These are phyloP conservation scores for Scenedesmus sp. DNA, from an alignment of 163 green algal genomes.

Conservation along the genomic window DNA sequence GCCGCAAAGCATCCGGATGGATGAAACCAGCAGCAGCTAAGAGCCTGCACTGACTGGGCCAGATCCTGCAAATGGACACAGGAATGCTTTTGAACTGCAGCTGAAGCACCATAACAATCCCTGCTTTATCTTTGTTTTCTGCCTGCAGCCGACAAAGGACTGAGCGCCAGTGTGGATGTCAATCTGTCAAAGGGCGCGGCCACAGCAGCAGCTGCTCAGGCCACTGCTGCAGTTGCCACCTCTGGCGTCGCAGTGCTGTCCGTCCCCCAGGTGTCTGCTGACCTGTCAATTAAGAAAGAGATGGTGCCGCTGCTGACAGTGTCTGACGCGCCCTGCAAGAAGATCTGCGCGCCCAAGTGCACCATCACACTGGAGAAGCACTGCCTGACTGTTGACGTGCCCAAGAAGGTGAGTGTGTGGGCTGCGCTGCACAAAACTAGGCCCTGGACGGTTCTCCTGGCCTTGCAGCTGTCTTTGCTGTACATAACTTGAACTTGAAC, in stretches of 20 bases:
- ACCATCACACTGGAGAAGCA: neutral
- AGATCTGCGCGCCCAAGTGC: neutral
- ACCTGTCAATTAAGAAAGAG: slow-evolving; percentile 7
- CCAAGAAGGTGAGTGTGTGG: neutral
- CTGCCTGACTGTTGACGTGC: neutral
- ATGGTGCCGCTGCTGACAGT: neutral
- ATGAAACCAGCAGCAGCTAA: too few species aligned
- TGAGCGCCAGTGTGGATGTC: neutral
- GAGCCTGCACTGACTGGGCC: too few species aligned
- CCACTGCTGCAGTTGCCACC: neutral
- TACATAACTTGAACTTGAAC: too few species aligned
- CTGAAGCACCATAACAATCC: too few species aligned
- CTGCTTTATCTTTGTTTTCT: neutral
- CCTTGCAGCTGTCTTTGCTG: too few species aligned
- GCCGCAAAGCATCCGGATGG: too few species aligned
- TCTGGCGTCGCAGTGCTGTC: slow-evolving; percentile 7
- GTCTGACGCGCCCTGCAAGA: neutral
- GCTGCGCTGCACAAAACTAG: neutral
- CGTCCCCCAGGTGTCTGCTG: neutral
- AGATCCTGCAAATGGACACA: too few species aligned
- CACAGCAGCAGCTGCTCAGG: neutral
- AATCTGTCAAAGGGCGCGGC: neutral
- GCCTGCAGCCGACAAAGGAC: neutral
- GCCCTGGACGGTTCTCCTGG: too few species aligned
- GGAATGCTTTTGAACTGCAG: too few species aligned